Base-by-base conservation (phyloP, 1,139 yeast genomes). In the Dujonia santamariae region DNA sequence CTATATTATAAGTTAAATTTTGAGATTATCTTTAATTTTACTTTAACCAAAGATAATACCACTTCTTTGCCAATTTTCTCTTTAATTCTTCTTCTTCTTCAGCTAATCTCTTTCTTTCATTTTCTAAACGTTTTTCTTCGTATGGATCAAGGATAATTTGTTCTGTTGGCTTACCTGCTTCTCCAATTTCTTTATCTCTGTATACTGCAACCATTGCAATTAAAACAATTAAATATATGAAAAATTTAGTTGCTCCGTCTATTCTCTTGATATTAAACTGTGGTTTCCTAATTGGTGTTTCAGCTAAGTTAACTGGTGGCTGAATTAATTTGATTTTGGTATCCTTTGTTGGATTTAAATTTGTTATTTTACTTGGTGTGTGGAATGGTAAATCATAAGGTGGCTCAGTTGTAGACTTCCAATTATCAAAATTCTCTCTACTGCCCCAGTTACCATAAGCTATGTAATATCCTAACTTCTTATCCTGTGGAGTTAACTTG, bases 371-470 rank as follows among this genome's bases (percentile, higher is more conserved):
- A 3, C 71, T 54, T 2, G 78, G 77, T 7, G 61, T 42, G n/a
- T 50, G 50, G 45, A 79, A 80, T 2, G 85, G 84, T 33, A 79
- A 57, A 51, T 80, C 86, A 30, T 55, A 63, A 2, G 81, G 80
- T 1, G 65, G 59, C 16, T 56, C 61, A 31, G 48, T 44, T 1
- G 61, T 55, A 8, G 36, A 23, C 29, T 57, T 56, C 63, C 80
- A 61, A 37, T 66, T 65, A 29, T 59, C 58, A 41, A 79, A 75
- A 12, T 75, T 71, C 37, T 77, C 82, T 40, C 86, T 63, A 1
- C 72, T 75, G 0, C 84, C 86, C 73, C 82, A 76, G 40, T 78
- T 63, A 2, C 85, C 85, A 51, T 78, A 80, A 0, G 79, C 69
- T 29, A 79, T 69, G 56, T 66, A 79, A 48, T 77, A 76, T 1